A percentile compares a stretch with the other conserved stretches of the same genome.
These are phyloP conservation scores for Sungouiella thailandica DNA, from an alignment of 805 yeast species.

Conservation along the genomic window DNA sequence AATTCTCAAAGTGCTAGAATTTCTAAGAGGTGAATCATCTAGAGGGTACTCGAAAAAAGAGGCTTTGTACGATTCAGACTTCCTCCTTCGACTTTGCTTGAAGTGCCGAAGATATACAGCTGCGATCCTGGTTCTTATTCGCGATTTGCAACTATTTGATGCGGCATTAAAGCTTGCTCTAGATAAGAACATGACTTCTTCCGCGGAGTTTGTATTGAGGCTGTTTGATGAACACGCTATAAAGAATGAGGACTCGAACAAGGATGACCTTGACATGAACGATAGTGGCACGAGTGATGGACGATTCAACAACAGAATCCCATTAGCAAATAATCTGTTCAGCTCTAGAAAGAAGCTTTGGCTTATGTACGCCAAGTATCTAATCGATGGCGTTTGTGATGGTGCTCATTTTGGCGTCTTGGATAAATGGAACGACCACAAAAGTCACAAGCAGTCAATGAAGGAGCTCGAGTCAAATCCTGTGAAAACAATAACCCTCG, in stretches of 20 bases:
- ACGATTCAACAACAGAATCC: conserved; percentile 22
- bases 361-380: conserved; percentile 57
- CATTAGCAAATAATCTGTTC: conserved; percentile 30
- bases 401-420: too few relatives aligned
- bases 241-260: conserved; percentile 2
- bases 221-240: conserved; percentile 24
- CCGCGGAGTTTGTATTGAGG: conserved; percentile 39
- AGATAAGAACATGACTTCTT: conserved; percentile 49
- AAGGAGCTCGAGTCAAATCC: neutral
- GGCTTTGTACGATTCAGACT: conserved; percentile 57
- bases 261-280: conserved; percentile 57
- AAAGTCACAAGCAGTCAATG: conserved; percentile 1
- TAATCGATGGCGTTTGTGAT: conserved; percentile 26
- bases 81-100: conserved; percentile 69
- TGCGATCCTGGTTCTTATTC: conserved; percentile 69
- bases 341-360: conserved; percentile 63
- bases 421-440: too few relatives aligned
- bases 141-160: conserved; percentile 60
- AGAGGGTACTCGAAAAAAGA: conserved; percentile 8
- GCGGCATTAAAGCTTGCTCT: conserved; percentile 79
- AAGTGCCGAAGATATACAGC: conserved; percentile 53
- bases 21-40: conserved; percentile 16
- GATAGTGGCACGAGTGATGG: conserved; percentile 43
- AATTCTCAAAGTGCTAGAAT: conserved; percentile 27
- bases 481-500: conserved; percentile 1